Evolutionary conservation across 2,329 filamentous ascomycete species (phyloP), one percentile per base, ranked within the genome.

Genomic region (Fusarium pininemorale): DNA sequence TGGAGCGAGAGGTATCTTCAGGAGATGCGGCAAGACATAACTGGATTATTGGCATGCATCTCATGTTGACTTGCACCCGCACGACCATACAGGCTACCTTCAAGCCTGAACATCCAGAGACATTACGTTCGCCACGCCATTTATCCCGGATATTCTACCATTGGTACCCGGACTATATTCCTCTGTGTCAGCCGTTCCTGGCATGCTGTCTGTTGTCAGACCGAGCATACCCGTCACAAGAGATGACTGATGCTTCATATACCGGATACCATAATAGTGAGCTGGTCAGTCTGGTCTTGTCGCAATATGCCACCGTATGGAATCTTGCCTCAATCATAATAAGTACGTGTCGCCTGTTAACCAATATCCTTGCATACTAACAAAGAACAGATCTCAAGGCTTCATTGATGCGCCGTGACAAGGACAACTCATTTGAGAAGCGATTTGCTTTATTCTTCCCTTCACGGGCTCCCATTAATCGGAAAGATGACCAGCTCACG

Each of bases 1-100:
- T 55, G 0, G 51, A 41, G 12, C 5, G 8, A 10, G 35, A 38
- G 0, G 7, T 4, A 1, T 6, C 32, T 4, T 39, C 20, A 4
- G 35, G 20, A 0, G 51, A 55, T 41, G 51, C 51, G 0, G 24
- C 51, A 18, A 39, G 35, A 3, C 50, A 53, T 26, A 53, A 53
- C 32, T 53, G 50, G 50, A 53, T 53, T 6, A 38, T 53, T 5
- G 50, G 50, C 3, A 53, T 53, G 35, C 50, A 53, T 15, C 32
- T 53, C 10, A 53, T 53, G n/a, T 16, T 53, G 7, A 53, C 50
- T 3, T 53, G 50, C 14, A 26, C 50, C 1, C 50, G 50, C 1
- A 55, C 51, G 2, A 55, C 51, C 5, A 41, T 55, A 7, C 51
- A 55, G 5, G 35, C 35, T 6, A 55, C 35, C 0, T 55, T 55